Evolutionary conservation across 768 basidiomycete species (phyloP).

Genomic region (Tylopilus felleus): DNA sequence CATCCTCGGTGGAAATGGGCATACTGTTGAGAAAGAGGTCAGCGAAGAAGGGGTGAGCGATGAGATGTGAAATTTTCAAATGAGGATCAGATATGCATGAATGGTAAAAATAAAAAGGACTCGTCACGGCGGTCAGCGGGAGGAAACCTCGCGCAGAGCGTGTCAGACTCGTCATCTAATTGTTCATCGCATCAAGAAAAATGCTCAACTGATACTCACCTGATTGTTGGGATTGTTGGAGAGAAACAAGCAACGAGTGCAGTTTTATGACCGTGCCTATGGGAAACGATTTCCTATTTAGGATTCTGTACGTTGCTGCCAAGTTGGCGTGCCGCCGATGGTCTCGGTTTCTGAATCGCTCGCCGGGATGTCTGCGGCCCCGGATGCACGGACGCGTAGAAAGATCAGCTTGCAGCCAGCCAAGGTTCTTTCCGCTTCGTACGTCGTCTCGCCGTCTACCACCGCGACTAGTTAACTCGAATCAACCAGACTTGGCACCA

Average conservation of each 20-base stretch:
- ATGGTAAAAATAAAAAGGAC: constrained; percentile 66
- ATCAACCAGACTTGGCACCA: constrained; percentile 46
- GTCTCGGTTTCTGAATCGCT: constrained; percentile 4
- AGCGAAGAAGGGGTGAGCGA: constrained; percentile 2
- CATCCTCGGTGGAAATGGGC: constrained; percentile 46
- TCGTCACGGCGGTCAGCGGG: constrained; percentile 59
- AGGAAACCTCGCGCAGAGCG: constrained; percentile 57
- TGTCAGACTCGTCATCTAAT: constrained; percentile 84
- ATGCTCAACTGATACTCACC: constrained; percentile 14
- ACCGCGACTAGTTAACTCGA: not conserved
- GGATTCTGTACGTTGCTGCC: not conserved
- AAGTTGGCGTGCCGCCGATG: not conserved
- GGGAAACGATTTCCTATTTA: constrained; percentile 23
- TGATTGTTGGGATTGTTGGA: constrained; percentile 5
- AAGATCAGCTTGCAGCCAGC: constrained; percentile 61
- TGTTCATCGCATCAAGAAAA: constrained; percentile 40
- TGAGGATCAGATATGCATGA: constrained; percentile 84
- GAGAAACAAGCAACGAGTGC: not conserved
- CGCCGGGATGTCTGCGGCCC: constrained; percentile 51
- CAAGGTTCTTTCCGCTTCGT: constrained; percentile 54
- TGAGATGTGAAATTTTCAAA: constrained; percentile 2
- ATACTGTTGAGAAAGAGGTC: constrained; percentile 28
- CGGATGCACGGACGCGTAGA: constrained; percentile 63
- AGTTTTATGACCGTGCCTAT: constrained; percentile 9
- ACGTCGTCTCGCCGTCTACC: constrained; percentile 24